phyloP scores from a whole-genome alignment of 495 filamentous ascomycete species.

The Penicillium taxi region DNA sequence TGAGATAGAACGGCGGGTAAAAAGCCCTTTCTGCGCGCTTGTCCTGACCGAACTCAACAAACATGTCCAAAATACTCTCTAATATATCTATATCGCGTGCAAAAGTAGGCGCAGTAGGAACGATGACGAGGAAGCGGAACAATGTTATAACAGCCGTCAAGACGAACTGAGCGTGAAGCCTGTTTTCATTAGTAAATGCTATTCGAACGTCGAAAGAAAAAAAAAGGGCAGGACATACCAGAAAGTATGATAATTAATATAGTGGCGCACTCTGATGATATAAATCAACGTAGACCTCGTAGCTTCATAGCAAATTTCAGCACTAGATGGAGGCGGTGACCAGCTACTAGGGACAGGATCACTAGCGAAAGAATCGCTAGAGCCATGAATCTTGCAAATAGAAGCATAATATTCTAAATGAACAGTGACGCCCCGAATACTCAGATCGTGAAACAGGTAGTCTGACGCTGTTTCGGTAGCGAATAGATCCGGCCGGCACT shows the following conservation, averaged over 20 bases:
- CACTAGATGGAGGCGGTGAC: constrained; percentile 17
- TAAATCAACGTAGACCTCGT: constrained; percentile 21
- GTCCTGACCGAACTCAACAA: constrained; percentile 1
- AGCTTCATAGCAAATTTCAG: constrained; percentile 19
- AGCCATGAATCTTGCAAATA: constrained; percentile 22
- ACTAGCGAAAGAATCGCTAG: constrained; percentile 6
- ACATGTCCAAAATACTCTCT: constrained; percentile 8
- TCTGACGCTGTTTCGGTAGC: constrained; percentile 14
- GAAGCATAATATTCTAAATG: constrained; percentile 27
- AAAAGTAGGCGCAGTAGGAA: constrained; percentile 9
- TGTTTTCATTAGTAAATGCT: constrained; percentile 3
- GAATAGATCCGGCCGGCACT: constrained; percentile 17
- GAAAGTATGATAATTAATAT: constrained; percentile 18
- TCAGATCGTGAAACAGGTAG: constrained; percentile 24
- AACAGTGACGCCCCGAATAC: constrained; percentile 20
- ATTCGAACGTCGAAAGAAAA: not conserved
- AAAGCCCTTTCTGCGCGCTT: constrained; percentile 3
- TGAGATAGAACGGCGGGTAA: constrained; percentile 18
- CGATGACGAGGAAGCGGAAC: constrained; percentile 16
- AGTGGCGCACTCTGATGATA: constrained; percentile 13
- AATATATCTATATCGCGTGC: constrained; percentile 13
- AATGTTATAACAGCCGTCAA: constrained; percentile 16
- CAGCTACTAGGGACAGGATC: not conserved
- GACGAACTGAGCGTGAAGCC: constrained; percentile 23
- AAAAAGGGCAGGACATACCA: constrained; percentile 10